Conservation (phyloP, 2,329 filamentous ascomycete species). For the Hymenoscyphus occultus region DNA sequence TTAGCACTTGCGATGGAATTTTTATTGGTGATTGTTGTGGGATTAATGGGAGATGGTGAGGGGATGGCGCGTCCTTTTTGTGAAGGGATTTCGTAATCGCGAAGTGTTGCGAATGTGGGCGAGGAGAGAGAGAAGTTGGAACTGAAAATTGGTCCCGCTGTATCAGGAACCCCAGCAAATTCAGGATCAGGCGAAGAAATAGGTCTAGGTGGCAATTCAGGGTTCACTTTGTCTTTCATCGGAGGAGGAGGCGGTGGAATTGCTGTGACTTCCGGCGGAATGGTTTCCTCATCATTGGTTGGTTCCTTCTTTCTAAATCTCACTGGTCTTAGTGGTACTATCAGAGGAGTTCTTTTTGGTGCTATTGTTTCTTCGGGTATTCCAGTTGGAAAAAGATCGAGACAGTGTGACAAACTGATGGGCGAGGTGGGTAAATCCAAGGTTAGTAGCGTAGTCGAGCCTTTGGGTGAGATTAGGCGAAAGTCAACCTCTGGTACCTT, state of each 20-base stretch:
- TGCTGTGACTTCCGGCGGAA: background rate
- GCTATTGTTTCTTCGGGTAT: background rate
- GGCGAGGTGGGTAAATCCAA: slow-evolving; percentile 1
- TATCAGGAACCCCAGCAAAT: background rate
- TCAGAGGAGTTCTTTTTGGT: background rate
- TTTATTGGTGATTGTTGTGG: background rate
- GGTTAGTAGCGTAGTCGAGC: background rate
- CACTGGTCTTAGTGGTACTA: background rate
- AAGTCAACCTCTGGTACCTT: background rate
- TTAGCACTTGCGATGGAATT: background rate
- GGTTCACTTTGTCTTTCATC: background rate
- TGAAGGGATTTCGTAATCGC: background rate
- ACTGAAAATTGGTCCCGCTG: background rate
- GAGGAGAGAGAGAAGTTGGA: slow-evolving; percentile 6
- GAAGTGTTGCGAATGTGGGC: background rate
- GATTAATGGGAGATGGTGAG: background rate
- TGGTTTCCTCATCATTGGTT: background rate
- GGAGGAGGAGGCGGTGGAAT: background rate
- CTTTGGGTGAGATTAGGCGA: background rate
- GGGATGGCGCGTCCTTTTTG: background rate
- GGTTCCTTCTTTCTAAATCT: background rate
- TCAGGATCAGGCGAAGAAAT: background rate
- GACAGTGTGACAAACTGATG: background rate
- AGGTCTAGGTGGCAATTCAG: background rate
- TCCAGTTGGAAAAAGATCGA: background rate